These are phyloP conservation scores for Trichocladium uniseriatum DNA, from an alignment of 495 filamentous ascomycete species.

Conservation along the genomic window DNA sequence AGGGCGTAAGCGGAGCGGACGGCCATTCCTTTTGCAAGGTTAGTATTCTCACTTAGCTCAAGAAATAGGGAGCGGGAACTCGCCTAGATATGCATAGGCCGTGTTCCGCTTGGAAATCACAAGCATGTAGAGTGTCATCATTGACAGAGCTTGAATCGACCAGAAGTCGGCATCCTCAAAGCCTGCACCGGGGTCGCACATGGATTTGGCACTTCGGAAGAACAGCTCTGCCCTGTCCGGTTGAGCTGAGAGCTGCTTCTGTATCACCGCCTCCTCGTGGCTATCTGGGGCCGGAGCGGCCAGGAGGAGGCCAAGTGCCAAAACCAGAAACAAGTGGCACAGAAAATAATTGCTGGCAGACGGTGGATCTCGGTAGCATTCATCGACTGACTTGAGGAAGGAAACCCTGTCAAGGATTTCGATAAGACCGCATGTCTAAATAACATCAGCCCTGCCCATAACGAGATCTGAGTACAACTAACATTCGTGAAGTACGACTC, in stretches of 20 bases:
- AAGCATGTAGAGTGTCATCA: constrained; percentile 55
- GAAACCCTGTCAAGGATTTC: constrained; percentile 44
- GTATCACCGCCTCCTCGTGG: constrained; percentile 40
- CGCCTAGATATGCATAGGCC: constrained; percentile 51
- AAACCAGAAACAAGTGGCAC: constrained; percentile 48
- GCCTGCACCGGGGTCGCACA: constrained; percentile 45
- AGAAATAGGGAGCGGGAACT: constrained; percentile 4
- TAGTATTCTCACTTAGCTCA: neutral
- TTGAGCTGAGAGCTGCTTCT: constrained; percentile 37
- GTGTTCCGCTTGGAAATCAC: constrained; percentile 48
- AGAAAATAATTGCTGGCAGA: constrained; percentile 39
- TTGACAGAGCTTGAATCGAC: constrained; percentile 50
- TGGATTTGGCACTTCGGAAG: constrained; percentile 47
- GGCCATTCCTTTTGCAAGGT: constrained; percentile 45
- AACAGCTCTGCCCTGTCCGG: constrained; percentile 49
- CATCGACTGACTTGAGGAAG: constrained; percentile 42
- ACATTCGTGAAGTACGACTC: constrained; percentile 54
- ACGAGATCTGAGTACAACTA: constrained; percentile 11
- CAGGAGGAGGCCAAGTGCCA: constrained; percentile 50
- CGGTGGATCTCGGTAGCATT: constrained; percentile 46
- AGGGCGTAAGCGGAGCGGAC: constrained; percentile 51
- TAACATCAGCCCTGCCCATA: constrained; percentile 9
- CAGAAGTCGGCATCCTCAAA: constrained; percentile 56
- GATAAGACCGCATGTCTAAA: constrained; percentile 48
- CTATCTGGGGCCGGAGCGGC: constrained; percentile 44